phyloP scores from a whole-genome alignment of 192 early-diverging fungal genomes.

The Umbelopsis sp. region DNA sequence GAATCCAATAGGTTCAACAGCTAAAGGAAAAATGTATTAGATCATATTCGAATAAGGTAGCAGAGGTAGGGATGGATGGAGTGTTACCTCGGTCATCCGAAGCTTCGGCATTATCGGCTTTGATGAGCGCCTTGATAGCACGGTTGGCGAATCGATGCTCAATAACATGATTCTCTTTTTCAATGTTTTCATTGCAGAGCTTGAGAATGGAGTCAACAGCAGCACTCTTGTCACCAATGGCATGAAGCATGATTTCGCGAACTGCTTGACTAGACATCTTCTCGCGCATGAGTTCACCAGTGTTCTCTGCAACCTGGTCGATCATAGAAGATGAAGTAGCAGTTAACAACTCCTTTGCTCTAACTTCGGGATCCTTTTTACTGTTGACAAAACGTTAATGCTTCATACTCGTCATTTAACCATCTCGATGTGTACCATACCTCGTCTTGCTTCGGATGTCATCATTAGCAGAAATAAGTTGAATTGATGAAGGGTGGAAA shows the following conservation, averaged over 20 bases:
- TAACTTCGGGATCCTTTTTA: slow-evolving; percentile 81
- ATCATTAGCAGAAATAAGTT: slow-evolving; percentile 71
- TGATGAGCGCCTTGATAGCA: slow-evolving; percentile 51
- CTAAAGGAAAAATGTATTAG: background rate
- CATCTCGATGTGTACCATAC: no score
- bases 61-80: background rate
- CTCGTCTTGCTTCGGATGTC: slow-evolving; percentile 64
- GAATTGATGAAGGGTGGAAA: slow-evolving; percentile 68
- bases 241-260: slow-evolving; percentile 68
- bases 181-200: slow-evolving; percentile 38
- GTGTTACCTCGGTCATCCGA: slow-evolving; percentile 37
- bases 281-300: slow-evolving; percentile 61
- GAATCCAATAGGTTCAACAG: slow-evolving; percentile 36
- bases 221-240: slow-evolving; percentile 46
- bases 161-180: slow-evolving; percentile 42
- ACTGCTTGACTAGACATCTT: slow-evolving; percentile 72
- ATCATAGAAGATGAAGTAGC: slow-evolving; percentile 64
- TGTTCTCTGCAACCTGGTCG: slow-evolving; percentile 52
- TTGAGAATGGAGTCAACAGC: slow-evolving; percentile 46
- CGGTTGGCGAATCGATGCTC: slow-evolving; percentile 52
- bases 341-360: slow-evolving; percentile 70
- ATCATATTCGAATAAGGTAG: background rate
- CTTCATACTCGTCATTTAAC: background rate
- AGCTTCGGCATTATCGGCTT: slow-evolving; percentile 37
- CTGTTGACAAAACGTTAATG: slow-evolving; percentile 31